phyloP scores from a whole-genome alignment of 1,139 yeast species.

The Citeromyces siamensis region DNA sequence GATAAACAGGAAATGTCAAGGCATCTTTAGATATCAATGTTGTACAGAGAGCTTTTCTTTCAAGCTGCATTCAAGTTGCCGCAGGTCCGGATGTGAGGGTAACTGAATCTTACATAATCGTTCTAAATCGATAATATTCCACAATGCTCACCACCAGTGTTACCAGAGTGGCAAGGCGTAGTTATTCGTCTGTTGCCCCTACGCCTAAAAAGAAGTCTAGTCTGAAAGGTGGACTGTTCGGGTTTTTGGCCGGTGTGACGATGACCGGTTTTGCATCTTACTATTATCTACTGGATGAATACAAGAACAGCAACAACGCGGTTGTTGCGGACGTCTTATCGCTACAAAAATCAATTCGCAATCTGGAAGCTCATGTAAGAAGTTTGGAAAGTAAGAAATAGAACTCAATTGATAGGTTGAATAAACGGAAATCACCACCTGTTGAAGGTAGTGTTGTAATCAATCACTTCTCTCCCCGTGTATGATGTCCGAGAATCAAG shows the following conservation, averaged over 20 bases:
- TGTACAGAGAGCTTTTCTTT: too few species aligned
- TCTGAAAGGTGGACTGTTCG: conserved; percentile 58
- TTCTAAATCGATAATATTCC: neutral
- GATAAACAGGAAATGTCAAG: too few species aligned
- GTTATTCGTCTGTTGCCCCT: conserved; percentile 6
- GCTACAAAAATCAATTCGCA: conserved; percentile 54
- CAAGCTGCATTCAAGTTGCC: too few species aligned
- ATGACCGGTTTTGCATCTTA: conserved; percentile 67
- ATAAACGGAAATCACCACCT: conserved; percentile 15
- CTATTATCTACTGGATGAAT: conserved; percentile 68
- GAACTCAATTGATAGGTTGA: conserved; percentile 21
- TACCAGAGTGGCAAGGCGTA: conserved; percentile 2
- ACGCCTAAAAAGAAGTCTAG: conserved; percentile 13
- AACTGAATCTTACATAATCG: too few species aligned
- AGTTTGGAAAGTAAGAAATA: conserved; percentile 26
- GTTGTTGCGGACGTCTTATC: conserved; percentile 65
- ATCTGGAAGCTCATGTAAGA: conserved; percentile 55
- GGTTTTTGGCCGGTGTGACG: conserved; percentile 69
- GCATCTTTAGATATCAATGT: too few species aligned
- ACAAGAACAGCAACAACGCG: conserved; percentile 59
- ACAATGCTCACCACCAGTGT: neutral
- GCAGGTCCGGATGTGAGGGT: neutral
- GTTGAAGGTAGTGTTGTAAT: neutral
- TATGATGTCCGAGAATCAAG: neutral
- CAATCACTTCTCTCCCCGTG: neutral